A percentile compares a stretch with the other conserved stretches of the same genome.
Evolutionary conservation across 257 asterid species (phyloP).

Genomic region (Capsicum baccatum): DNA sequence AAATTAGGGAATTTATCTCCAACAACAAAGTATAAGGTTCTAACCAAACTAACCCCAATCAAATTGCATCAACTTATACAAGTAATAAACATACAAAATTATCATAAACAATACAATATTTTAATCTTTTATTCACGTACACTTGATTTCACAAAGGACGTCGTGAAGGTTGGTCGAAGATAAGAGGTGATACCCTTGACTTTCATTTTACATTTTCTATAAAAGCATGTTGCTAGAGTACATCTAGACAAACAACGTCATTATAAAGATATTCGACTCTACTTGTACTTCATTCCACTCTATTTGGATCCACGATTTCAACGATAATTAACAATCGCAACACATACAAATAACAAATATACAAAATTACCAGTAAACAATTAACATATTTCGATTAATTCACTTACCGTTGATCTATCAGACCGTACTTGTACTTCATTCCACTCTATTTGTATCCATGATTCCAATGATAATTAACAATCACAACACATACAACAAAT

Average conservation of each 20-base stretch:
- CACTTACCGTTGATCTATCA: conserved; percentile 40
- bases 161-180: conserved; percentile 51
- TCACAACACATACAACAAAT: too few relatives aligned
- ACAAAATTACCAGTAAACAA: not conserved
- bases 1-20: not conserved
- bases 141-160: conserved; percentile 74
- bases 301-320: too few relatives aligned
- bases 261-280: too few relatives aligned
- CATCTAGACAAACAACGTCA: too few relatives aligned
- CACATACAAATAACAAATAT: not conserved
- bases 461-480: too few relatives aligned
- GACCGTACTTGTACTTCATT: too few relatives aligned
- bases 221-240: too few relatives aligned
- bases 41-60: too few relatives aligned
- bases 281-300: too few relatives aligned
- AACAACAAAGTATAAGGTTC: not conserved
- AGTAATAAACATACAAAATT: not conserved
- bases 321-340: not conserved
- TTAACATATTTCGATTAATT: not conserved
- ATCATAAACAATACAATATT: not conserved
- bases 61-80: not conserved
- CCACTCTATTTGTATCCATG: too few relatives aligned
- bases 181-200: conserved; percentile 35
- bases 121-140: conserved; percentile 41
- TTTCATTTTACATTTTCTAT: too few relatives aligned